Conservation (phyloP, 495 filamentous ascomycete genomes). For the Penicillium ucsense region DNA sequence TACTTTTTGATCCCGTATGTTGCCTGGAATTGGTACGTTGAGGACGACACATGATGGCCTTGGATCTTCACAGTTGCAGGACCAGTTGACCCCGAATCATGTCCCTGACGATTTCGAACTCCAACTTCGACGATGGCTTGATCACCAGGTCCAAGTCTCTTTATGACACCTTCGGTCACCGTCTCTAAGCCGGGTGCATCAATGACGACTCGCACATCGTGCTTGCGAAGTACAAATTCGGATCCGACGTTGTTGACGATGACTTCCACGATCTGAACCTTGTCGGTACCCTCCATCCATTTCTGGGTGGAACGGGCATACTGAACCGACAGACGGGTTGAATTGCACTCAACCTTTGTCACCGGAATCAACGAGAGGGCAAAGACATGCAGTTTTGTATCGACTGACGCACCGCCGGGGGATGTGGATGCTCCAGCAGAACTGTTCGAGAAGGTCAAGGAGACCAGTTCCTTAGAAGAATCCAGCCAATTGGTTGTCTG, state of each 20-base stretch:
- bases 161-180: constrained; percentile 27
- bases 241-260: constrained; percentile 41
- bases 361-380: constrained; percentile 14
- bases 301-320: constrained; percentile 45
- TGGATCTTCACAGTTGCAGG: constrained; percentile 20
- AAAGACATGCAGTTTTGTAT: constrained; percentile 18
- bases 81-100: constrained; percentile 5
- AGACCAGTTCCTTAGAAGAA: constrained; percentile 32
- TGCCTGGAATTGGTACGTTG: constrained; percentile 21
- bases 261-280: constrained; percentile 42
- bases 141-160: constrained; percentile 43
- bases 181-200: constrained; percentile 28
- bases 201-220: constrained; percentile 27
- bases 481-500: constrained; percentile 38
- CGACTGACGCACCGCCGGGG: constrained; percentile 10
- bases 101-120: constrained; percentile 18
- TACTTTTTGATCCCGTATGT: constrained; percentile 24
- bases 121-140: constrained; percentile 40
- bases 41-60: constrained; percentile 13
- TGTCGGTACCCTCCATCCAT: constrained; percentile 30
- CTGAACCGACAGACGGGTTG: constrained; percentile 27
- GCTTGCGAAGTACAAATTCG: constrained; percentile 27
- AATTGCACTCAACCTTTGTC: not conserved
- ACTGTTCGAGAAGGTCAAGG: constrained; percentile 29
- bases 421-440: constrained; percentile 9